Conservation (phyloP, 495 filamentous ascomycete genomes). For the Neurospora pannonica region DNA sequence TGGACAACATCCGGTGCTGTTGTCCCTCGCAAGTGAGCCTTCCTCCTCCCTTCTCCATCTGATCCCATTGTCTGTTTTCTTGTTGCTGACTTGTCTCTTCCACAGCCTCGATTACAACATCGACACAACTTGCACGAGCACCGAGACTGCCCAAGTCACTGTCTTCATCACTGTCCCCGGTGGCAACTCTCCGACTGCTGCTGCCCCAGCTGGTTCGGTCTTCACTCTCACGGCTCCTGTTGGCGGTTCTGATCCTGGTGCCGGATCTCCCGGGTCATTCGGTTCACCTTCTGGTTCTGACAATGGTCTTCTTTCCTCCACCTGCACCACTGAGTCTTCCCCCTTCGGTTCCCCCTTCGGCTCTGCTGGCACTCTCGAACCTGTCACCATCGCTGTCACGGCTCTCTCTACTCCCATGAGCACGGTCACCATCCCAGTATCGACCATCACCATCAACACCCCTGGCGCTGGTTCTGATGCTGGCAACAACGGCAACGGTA, state of each 20-base stretch:
- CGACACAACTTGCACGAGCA: slow-evolving; percentile 16
- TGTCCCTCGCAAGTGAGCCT: slow-evolving; percentile 16
- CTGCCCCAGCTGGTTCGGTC: slow-evolving; percentile 10
- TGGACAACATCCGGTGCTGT: slow-evolving; percentile 12
- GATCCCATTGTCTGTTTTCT: background rate
- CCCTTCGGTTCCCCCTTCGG: slow-evolving; percentile 12
- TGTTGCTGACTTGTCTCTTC: slow-evolving; percentile 3
- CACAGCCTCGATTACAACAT: slow-evolving; percentile 1
- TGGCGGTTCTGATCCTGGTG: background rate
- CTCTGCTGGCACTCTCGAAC: slow-evolving; percentile 2
- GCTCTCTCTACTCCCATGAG: background rate
- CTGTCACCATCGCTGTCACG: slow-evolving; percentile 12
- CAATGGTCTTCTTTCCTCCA: slow-evolving; percentile 12
- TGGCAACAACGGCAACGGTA: background rate
- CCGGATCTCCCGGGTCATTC: slow-evolving; percentile 4
- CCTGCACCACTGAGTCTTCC: background rate
- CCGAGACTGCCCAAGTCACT: slow-evolving; percentile 17
- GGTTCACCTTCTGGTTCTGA: slow-evolving; percentile 19
- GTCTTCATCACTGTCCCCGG: slow-evolving; percentile 26
- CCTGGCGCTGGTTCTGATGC: background rate
- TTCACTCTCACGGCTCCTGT: slow-evolving; percentile 15
- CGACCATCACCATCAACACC: slow-evolving; percentile 10
- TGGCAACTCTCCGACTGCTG: slow-evolving; percentile 1
- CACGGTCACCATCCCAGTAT: slow-evolving; percentile 14
- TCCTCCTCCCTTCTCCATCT: background rate